A percentile compares a stretch with the other conserved stretches of the same genome.
Conservation (phyloP, 805 yeast genomes). For the Lachancea lanzarotensis region DNA sequence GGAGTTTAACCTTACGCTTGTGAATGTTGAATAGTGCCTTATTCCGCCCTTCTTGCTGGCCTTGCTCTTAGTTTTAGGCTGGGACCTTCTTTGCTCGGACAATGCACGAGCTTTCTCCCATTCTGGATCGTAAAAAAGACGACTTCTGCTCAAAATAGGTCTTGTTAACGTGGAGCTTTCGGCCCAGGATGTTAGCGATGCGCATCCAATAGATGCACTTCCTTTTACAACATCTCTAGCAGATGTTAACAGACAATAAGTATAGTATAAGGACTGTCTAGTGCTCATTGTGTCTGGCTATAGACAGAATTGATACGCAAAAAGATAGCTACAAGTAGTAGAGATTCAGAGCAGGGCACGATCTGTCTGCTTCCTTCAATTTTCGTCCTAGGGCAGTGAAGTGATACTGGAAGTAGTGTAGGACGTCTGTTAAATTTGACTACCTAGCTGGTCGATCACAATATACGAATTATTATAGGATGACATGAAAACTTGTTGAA, state of each 20-base stretch:
- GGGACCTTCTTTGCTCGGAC: conserved; percentile 12
- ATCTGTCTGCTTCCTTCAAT: no score
- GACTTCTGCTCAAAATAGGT: conserved; percentile 18
- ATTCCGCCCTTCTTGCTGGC: not conserved
- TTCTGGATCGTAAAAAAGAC: conserved; percentile 28
- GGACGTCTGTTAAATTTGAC: no score
- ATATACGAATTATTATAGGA: no score
- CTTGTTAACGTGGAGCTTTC: conserved; percentile 24
- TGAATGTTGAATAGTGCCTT: not conserved
- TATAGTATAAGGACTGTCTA: conserved; percentile 20
- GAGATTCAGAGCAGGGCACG: no score
- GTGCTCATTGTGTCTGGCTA: conserved; percentile 11
- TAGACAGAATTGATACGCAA: no score
- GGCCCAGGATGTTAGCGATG: conserved; percentile 21
- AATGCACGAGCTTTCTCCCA: conserved; percentile 28
- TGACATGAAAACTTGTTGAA: no score
- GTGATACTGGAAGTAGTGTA: no score
- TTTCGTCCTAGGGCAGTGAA: no score
- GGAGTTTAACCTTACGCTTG: conserved; percentile 8
- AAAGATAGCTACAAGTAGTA: no score
- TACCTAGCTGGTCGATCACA: no score
- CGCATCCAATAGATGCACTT: conserved; percentile 18
- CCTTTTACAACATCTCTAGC: conserved; percentile 17
- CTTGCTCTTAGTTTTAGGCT: conserved; percentile 2
- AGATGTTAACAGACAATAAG: conserved; percentile 21